A percentile compares a stretch with the other conserved stretches of the same genome.
phyloP scores from a whole-genome alignment of 2,329 filamentous ascomycete species.

The Cytospora chrysosperma region DNA sequence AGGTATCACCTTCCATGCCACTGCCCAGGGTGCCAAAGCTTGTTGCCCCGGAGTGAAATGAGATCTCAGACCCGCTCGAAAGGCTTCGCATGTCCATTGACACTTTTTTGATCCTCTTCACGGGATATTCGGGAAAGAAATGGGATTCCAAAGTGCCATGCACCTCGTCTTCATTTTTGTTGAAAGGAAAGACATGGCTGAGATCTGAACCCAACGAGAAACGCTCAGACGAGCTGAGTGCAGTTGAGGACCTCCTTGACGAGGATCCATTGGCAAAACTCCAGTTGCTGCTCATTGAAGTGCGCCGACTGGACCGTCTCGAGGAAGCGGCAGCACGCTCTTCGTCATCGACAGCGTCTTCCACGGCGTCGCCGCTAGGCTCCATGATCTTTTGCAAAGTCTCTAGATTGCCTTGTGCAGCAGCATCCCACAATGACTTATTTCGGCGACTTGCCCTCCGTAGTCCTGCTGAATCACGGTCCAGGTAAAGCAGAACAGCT shows the following conservation, averaged over 20 bases:
- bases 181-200: slow-evolving; percentile 89
- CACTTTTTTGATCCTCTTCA: slow-evolving; percentile 70
- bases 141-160: slow-evolving; percentile 33
- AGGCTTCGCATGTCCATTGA: slow-evolving; percentile 88
- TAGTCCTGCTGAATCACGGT: slow-evolving; percentile 76
- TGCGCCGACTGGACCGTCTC: slow-evolving; percentile 42
- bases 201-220: slow-evolving; percentile 61
- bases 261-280: slow-evolving; percentile 45
- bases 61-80: slow-evolving; percentile 82
- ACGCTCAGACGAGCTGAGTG: slow-evolving; percentile 44
- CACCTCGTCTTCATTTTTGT: slow-evolving; percentile 52
- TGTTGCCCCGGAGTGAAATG: slow-evolving; percentile 74
- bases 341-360: slow-evolving; percentile 47
- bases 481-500: slow-evolving; percentile 85
- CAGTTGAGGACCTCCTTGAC: slow-evolving; percentile 37
- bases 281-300: slow-evolving; percentile 44
- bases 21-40: slow-evolving; percentile 74
- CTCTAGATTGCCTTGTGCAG: slow-evolving; percentile 71
- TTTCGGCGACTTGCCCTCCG: slow-evolving; percentile 85
- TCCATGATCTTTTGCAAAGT: slow-evolving; percentile 80
- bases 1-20: slow-evolving; percentile 80
- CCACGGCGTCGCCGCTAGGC: slow-evolving; percentile 54
- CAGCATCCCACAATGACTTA: slow-evolving; percentile 82
- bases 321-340: slow-evolving; percentile 31
- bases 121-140: slow-evolving; percentile 29